phyloP scores from a whole-genome alignment of 768 basidiomycete species.

The Trametes villosa region DNA sequence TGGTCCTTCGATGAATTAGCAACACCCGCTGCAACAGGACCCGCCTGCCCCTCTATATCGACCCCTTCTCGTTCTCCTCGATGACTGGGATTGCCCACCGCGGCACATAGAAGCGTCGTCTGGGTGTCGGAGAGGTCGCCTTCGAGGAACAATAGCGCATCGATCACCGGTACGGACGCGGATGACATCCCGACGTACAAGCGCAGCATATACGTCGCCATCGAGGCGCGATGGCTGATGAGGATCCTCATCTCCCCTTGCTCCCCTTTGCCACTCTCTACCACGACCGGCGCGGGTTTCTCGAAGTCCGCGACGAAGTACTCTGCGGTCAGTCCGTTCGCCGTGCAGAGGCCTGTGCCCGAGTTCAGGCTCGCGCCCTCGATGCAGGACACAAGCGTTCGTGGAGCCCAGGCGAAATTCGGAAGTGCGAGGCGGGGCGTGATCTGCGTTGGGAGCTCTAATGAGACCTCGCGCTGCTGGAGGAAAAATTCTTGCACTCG shows the following conservation, averaged over 20 bases:
- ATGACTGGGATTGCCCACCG: too few relatives aligned
- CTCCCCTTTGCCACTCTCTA: neutral
- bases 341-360: neutral
- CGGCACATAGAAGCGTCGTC: neutral
- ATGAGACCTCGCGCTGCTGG: neutral
- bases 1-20: too few relatives aligned
- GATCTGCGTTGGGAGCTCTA: neutral
- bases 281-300: neutral
- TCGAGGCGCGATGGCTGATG: neutral
- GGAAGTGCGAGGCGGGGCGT: neutral
- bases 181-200: neutral
- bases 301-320: neutral
- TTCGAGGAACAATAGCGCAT: neutral
- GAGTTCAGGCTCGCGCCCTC: neutral
- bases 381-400: neutral
- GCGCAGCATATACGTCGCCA: neutral
- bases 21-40: too few relatives aligned
- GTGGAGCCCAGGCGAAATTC: neutral
- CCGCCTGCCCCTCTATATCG: too few relatives aligned
- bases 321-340: neutral
- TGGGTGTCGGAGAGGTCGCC: neutral
- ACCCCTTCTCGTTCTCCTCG: neutral
- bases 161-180: neutral
- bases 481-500: slow-evolving; percentile 13
- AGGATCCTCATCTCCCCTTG: neutral